Conservation (phyloP, 805 yeast genomes). For the Candida andamanensis region DNA sequence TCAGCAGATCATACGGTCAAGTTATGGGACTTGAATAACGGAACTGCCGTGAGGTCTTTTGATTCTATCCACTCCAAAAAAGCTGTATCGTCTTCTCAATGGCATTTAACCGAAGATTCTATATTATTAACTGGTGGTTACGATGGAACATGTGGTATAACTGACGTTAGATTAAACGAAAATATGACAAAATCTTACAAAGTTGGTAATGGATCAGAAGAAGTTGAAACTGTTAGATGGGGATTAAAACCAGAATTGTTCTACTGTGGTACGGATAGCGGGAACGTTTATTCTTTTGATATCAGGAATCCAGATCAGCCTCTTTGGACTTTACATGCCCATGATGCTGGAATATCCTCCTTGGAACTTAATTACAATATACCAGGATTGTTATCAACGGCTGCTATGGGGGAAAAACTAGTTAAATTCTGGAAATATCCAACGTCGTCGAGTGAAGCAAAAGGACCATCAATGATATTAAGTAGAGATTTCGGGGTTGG, state of each 20-base stretch:
- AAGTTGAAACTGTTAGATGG: conserved; percentile 81
- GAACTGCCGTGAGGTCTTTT: conserved; percentile 74
- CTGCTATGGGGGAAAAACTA: conserved; percentile 85
- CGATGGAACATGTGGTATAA: conserved; percentile 74
- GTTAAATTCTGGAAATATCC: conserved; percentile 86
- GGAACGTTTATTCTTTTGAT: conserved; percentile 85
- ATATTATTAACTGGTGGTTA: conserved; percentile 88
- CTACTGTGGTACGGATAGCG: conserved; percentile 87
- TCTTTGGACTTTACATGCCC: conserved; percentile 94
- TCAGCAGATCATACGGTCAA: conserved; percentile 95
- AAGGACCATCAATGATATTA: conserved; percentile 78
- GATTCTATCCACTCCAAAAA: conserved; percentile 67
- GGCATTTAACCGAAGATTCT: conserved; percentile 69
- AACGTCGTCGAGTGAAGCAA: conserved; percentile 16
- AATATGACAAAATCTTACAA: conserved; percentile 61
- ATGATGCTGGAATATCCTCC: conserved; percentile 87
- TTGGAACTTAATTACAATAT: conserved; percentile 63
- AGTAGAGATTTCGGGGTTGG: conserved; percentile 94
- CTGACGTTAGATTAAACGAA: conserved; percentile 77
- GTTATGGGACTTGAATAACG: conserved; percentile 84
- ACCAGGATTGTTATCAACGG: conserved; percentile 73
- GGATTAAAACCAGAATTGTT: conserved; percentile 47
- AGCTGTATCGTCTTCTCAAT: conserved; percentile 78
- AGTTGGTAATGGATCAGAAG: conserved; percentile 59
- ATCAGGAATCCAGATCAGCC: conserved; percentile 66